Base-by-base conservation (phyloP, 2,329 filamentous ascomycete genomes). In the Verticillium longisporum region DNA sequence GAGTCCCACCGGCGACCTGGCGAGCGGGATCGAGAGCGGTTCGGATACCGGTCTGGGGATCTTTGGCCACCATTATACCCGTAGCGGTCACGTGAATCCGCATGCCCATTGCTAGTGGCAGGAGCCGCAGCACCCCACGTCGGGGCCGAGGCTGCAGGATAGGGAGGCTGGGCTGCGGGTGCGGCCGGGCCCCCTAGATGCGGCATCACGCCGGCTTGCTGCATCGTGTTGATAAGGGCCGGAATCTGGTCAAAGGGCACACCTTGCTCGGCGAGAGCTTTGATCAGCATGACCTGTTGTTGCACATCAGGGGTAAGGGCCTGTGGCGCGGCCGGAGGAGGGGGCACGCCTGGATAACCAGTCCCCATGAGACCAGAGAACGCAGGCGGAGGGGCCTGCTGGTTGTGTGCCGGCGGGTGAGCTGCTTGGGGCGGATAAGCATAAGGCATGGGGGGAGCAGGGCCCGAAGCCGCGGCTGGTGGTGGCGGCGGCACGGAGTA, bases 231-330 rank as follows among this genome's bases (percentile, higher is more conserved):
- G 67, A 88, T 79, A 62, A 84, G 74, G 58, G 76, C 75, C 9
- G 82, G 86, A 75, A 91, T 92, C 74, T 93, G 88, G 63, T 95
- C 91, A 73, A 90, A 82, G 2, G 90, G 84, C 32, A 95, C 80
- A 56, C 91, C 91, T 73, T 91, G 88, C 37, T 89, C 86, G 62
- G 88, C 83, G 60, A 96, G 81, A 11, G 89, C 82, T 74, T 92
- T 90, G 68, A 96, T 84, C 65, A 95, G 76, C 72, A 89, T 79
- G 60, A 93, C 79, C 70, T 92, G 89, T 71, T 90, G 83, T 66
- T 90, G 86, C 61, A 89, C 78, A 64, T 83, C 85, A 64, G 76
- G 76, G 65, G 83, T 80, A 71, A 82, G 70, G 61, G 72, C 33
- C 71, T 63, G 55, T 74, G 69, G 13, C 62, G 71, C 73, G 58